Evolutionary conservation across 1,139 yeast species (phyloP).

Genomic region (Eremothecium gossypii): DNA sequence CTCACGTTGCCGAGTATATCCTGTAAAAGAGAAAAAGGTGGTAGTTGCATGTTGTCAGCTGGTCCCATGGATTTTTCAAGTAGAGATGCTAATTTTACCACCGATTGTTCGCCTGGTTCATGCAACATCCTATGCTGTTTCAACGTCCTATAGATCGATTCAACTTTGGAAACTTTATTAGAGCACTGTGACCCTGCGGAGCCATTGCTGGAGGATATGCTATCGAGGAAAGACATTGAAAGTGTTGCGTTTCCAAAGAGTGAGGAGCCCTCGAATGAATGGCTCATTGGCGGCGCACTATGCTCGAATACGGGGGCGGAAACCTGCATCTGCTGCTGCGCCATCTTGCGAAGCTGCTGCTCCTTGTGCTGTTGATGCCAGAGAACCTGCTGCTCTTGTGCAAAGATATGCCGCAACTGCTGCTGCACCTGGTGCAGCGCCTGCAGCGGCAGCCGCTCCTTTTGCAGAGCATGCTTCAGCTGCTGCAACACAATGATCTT

Average conservation of each 20-base stretch:
- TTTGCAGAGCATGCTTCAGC: slow-evolving; percentile 29
- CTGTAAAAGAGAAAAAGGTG: slow-evolving; percentile 19
- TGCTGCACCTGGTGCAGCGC: slow-evolving; percentile 35
- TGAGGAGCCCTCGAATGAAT: slow-evolving; percentile 12
- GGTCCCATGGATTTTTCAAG: slow-evolving; percentile 11
- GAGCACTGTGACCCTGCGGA: slow-evolving; percentile 3
- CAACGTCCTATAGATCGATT: slow-evolving; percentile 19
- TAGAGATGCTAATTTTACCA: slow-evolving; percentile 21
- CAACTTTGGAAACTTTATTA: slow-evolving; percentile 16
- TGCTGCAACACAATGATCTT: slow-evolving; percentile 31
- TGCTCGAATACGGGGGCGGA: slow-evolving; percentile 13
- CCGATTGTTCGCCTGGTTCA: slow-evolving; percentile 23
- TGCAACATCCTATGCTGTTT: slow-evolving; percentile 18
- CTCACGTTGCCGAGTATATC: slow-evolving; percentile 26
- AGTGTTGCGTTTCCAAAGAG: slow-evolving; percentile 16
- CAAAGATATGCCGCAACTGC: slow-evolving; percentile 33
- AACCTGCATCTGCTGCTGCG: slow-evolving; percentile 18
- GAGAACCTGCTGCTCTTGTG: slow-evolving; percentile 28
- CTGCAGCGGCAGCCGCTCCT: slow-evolving; percentile 32
- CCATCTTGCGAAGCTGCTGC: slow-evolving; percentile 14
- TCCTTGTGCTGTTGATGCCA: slow-evolving; percentile 21
- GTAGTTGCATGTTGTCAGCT: slow-evolving; percentile 12
- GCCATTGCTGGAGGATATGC: slow-evolving; percentile 12
- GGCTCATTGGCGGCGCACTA: slow-evolving; percentile 13
- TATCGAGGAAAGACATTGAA: slow-evolving; percentile 6